Conservation (phyloP, 805 yeast species). For the Yamadazyma paraphyllophila region DNA sequence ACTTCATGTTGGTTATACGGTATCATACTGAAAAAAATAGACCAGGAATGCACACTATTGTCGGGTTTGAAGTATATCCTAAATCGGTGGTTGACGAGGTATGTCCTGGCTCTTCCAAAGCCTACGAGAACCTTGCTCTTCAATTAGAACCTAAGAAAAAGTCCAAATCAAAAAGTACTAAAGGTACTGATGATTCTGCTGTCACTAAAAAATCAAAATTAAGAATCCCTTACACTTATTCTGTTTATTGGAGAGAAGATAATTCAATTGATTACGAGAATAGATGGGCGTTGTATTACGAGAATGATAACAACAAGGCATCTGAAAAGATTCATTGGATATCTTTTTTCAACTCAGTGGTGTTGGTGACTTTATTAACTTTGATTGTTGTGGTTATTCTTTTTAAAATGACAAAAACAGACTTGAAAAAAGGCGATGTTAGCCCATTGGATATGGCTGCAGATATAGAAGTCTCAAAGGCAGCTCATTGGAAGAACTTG, state of each 20-base stretch:
- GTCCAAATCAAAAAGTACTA: constrained; percentile 7
- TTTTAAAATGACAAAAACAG: constrained; percentile 40
- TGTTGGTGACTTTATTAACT: constrained; percentile 59
- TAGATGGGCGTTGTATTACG: constrained; percentile 72
- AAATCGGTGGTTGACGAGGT: constrained; percentile 63
- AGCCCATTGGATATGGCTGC: constrained; percentile 13
- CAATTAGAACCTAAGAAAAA: constrained; percentile 35
- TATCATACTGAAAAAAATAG: constrained; percentile 50
- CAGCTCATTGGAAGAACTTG: constrained; percentile 50
- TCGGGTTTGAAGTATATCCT: constrained; percentile 89
- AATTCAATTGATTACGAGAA: constrained; percentile 57
- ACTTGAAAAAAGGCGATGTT: constrained; percentile 2
- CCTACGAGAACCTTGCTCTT: constrained; percentile 56
- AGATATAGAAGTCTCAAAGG: constrained; percentile 7
- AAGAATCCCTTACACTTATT: constrained; percentile 72
- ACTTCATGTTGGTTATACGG: constrained; percentile 76
- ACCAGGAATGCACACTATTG: constrained; percentile 53
- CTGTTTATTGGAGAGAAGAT: constrained; percentile 89
- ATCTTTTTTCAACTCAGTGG: constrained; percentile 68
- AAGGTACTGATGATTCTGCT: constrained; percentile 17
- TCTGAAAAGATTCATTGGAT: constrained; percentile 67
- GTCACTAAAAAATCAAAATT: constrained; percentile 16
- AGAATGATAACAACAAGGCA: constrained; percentile 47
- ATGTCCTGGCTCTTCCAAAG: constrained; percentile 74
- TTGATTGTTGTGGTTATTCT: constrained; percentile 65